phyloP scores from a whole-genome alignment of 352 stramenopile genomes.

The Thraustochytrium sp. region DNA sequence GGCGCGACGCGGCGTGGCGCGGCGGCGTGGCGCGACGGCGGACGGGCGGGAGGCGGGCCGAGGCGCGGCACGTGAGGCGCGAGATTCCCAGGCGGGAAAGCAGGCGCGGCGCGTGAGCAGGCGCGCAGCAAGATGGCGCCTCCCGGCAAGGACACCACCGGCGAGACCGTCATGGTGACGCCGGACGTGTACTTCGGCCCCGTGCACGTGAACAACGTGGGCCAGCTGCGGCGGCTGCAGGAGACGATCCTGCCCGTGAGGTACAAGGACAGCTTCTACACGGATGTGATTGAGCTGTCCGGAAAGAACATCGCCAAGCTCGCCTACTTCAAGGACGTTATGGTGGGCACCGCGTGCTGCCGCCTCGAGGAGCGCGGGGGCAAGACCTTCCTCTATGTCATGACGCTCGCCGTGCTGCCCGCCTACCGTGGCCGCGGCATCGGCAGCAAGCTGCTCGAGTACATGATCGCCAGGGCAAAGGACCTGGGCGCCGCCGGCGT shows the following conservation, averaged over 20 bases:
- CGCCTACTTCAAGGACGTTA: constrained; percentile 28
- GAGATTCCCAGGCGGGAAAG: neutral
- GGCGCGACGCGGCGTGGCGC: too few relatives aligned
- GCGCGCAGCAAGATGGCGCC: too few relatives aligned
- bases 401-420: constrained; percentile 84
- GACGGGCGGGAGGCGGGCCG: too few relatives aligned
- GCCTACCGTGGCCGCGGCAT: constrained; percentile 73
- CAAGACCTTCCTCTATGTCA: constrained; percentile 74
- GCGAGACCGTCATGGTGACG: neutral
- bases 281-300: constrained; percentile 67
- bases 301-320: constrained; percentile 46
- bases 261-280: constrained; percentile 87
- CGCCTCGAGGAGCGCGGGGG: constrained; percentile 5
- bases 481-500: constrained; percentile 57
- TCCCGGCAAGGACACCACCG: too few relatives aligned
- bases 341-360: neutral
- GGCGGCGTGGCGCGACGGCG: too few relatives aligned
- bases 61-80: too few relatives aligned
- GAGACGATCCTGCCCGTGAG: constrained; percentile 78
- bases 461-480: constrained; percentile 53
- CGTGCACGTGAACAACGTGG: constrained; percentile 62
- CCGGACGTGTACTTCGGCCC: constrained; percentile 54
- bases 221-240: constrained; percentile 77
- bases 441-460: constrained; percentile 63
- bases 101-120: neutral